These are phyloP conservation scores for Amanita muscaria DNA, from an alignment of 768 basidiomycete genomes.

Conservation along the genomic window DNA sequence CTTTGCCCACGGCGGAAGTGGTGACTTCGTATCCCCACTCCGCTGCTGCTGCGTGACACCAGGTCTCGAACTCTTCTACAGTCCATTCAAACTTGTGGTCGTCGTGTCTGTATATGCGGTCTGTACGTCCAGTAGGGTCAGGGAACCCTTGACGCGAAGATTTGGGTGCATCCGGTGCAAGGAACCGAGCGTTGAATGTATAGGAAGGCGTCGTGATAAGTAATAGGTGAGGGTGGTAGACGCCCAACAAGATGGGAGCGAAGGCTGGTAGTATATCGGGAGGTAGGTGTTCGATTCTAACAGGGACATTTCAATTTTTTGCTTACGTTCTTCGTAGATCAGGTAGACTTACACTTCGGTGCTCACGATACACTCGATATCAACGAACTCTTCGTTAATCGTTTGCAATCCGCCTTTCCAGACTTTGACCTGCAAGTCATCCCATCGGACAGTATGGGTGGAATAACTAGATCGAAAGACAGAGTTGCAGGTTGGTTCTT, in stretches of 20 bases:
- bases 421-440: constrained; percentile 51
- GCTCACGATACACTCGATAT: constrained; percentile 62
- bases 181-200: constrained; percentile 73
- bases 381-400: constrained; percentile 57
- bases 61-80: constrained; percentile 53
- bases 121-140: constrained; percentile 72
- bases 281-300: constrained; percentile 74
- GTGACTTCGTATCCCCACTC: constrained; percentile 71
- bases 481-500: constrained; percentile 16
- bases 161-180: constrained; percentile 37
- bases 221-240: constrained; percentile 65
- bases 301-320: not conserved
- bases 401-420: constrained; percentile 71
- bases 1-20: constrained; percentile 47
- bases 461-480: constrained; percentile 18
- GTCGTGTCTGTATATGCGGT: constrained; percentile 66
- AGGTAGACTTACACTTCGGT: constrained; percentile 64
- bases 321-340: constrained; percentile 4
- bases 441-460: constrained; percentile 48
- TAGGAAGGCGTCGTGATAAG: constrained; percentile 84
- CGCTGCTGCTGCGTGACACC: constrained; percentile 47
- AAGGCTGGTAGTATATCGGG: constrained; percentile 50
- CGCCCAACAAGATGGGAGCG: constrained; percentile 63
- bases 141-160: constrained; percentile 42
- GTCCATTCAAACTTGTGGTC: constrained; percentile 95